A percentile compares a stretch with the other conserved stretches of the same genome.
Conservation (phyloP, 208 protist genomes). For the Porcisia hertigi region DNA sequence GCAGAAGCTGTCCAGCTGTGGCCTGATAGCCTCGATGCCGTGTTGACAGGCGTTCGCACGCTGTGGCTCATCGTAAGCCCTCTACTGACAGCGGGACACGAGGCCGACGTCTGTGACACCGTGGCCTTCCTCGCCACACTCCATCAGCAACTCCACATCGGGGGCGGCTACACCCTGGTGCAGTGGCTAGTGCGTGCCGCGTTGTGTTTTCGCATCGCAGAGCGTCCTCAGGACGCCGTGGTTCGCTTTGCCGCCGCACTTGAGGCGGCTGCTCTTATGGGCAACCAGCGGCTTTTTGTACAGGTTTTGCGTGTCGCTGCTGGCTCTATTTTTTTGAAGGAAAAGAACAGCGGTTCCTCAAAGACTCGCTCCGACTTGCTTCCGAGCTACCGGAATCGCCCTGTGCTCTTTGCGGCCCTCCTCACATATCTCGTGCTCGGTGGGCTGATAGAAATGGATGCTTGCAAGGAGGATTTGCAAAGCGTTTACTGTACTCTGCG, state of each 20-base stretch:
- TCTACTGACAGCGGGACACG: constrained; percentile 49
- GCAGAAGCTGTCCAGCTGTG: constrained; percentile 68
- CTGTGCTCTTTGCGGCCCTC: constrained; percentile 34
- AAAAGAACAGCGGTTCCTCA: constrained; percentile 1
- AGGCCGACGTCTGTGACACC: constrained; percentile 59
- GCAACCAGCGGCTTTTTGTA: constrained; percentile 68
- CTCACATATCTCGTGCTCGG: constrained; percentile 42
- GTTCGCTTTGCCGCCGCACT: constrained; percentile 41
- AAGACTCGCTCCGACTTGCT: constrained; percentile 32
- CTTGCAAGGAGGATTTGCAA: constrained; percentile 36
- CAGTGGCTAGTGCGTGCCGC: constrained; percentile 80
- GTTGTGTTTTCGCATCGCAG: constrained; percentile 54
- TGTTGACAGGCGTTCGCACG: constrained; percentile 54
- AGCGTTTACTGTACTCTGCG: constrained; percentile 28
- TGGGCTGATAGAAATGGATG: constrained; percentile 27
- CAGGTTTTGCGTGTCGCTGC: constrained; percentile 67
- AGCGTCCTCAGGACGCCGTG: constrained; percentile 49
- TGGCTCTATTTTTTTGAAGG: constrained; percentile 19
- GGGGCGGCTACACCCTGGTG: constrained; percentile 60
- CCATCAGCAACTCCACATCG: constrained; percentile 71
- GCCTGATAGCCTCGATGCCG: constrained; percentile 49
- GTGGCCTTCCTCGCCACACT: constrained; percentile 62
- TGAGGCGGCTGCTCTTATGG: constrained; percentile 48
- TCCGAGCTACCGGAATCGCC: constrained; percentile 21
- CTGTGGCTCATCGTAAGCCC: constrained; percentile 60